Percentiles rank a stretch among this genome's conserved stretches.
Conservation (phyloP, 2,329 filamentous ascomycete species). For the Exutisphaerella laricina region DNA sequence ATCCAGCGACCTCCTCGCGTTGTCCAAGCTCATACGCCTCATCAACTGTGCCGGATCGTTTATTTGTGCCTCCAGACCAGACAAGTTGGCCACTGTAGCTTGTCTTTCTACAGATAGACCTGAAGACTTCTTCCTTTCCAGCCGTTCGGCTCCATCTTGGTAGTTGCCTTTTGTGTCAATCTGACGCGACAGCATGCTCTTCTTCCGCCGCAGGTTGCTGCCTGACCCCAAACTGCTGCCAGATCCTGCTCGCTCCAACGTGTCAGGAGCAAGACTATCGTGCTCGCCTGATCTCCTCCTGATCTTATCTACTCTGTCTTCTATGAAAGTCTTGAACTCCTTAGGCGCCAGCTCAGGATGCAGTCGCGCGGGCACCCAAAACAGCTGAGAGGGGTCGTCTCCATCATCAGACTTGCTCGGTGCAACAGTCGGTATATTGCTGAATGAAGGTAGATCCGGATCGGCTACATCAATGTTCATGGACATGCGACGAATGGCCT, state of each 20-base stretch:
- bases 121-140: slow-evolving; percentile 66
- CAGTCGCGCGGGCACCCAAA: slow-evolving; percentile 92
- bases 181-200: slow-evolving; percentile 91
- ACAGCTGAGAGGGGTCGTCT: slow-evolving; percentile 77
- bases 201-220: slow-evolving; percentile 73
- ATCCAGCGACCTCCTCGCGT: slow-evolving; percentile 32
- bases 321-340: slow-evolving; percentile 94
- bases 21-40: slow-evolving; percentile 59
- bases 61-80: slow-evolving; percentile 72
- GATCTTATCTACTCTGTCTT: slow-evolving; percentile 87
- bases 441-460: slow-evolving; percentile 69
- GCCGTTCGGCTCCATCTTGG: slow-evolving; percentile 73
- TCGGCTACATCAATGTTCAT: slow-evolving; percentile 76
- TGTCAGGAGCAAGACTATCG: slow-evolving; percentile 57
- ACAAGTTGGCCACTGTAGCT: slow-evolving; percentile 56
- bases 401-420: slow-evolving; percentile 69
- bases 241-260: slow-evolving; percentile 51
- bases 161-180: slow-evolving; percentile 74
- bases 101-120: slow-evolving; percentile 44
- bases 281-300: slow-evolving; percentile 69
- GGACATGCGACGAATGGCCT: slow-evolving; percentile 84
- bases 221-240: too few relatives aligned
- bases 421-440: slow-evolving; percentile 60
- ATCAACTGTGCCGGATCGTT: slow-evolving; percentile 70
- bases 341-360: slow-evolving; percentile 92